These are phyloP conservation scores for Fusarium verrucosum DNA, from an alignment of 2,329 filamentous ascomycete species.

Conservation along the genomic window DNA sequence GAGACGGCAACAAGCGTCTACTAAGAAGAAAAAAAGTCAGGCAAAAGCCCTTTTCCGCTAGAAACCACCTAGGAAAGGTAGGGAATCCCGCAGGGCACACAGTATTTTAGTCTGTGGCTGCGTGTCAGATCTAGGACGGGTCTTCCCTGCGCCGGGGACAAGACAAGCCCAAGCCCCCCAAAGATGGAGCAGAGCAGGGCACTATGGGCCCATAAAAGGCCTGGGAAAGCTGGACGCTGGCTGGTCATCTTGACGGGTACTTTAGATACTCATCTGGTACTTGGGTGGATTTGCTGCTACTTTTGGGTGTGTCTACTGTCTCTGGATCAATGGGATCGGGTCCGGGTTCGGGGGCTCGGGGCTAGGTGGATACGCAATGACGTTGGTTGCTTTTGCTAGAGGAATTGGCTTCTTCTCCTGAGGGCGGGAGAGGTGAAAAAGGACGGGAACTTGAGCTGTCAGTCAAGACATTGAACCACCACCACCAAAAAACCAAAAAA, in stretches of 20 bases:
- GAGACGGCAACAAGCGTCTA: constrained; percentile 15
- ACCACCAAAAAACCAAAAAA: background rate
- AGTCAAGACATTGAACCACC: constrained; percentile 1
- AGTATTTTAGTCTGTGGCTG: constrained; percentile 41
- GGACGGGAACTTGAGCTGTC: background rate
- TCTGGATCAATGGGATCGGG: constrained; percentile 43
- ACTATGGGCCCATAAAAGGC: constrained; percentile 18
- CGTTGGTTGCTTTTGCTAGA: constrained; percentile 34
- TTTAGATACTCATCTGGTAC: constrained; percentile 29
- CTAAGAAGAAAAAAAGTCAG: constrained; percentile 24
- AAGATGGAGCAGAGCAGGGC: constrained; percentile 16
- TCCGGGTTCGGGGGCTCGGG: constrained; percentile 45
- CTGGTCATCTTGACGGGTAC: constrained; percentile 19
- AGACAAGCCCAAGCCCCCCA: constrained; percentile 26
- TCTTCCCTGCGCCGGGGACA: constrained; percentile 41
- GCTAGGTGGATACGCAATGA: constrained; percentile 45
- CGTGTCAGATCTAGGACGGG: constrained; percentile 46
- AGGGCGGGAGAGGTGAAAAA: background rate
- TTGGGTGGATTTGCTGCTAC: constrained; percentile 29
- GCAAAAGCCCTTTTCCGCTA: constrained; percentile 28
- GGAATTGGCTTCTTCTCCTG: constrained; percentile 12
- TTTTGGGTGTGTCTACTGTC: constrained; percentile 22
- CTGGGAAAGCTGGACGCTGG: constrained; percentile 25
- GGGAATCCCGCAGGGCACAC: constrained; percentile 27
- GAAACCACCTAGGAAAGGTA: background rate